phyloP scores from a whole-genome alignment of 257 asterid species.

The Solanum chilense region DNA sequence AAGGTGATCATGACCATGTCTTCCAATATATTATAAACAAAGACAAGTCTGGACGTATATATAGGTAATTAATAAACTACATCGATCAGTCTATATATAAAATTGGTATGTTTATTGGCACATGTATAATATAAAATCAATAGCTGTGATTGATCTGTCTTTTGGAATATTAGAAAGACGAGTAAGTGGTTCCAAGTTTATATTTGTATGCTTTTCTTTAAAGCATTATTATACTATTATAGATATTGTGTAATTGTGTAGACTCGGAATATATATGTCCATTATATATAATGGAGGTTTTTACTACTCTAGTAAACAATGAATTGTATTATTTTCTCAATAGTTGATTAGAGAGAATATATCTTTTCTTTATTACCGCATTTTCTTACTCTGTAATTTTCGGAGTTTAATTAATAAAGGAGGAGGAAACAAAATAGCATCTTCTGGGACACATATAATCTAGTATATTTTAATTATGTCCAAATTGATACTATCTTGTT shows the following conservation, averaged over 20 bases:
- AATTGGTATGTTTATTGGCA: not conserved
- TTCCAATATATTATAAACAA: not conserved
- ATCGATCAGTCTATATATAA: not conserved
- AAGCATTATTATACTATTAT: not conserved
- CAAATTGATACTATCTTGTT: not conserved
- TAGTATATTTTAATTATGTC: not conserved
- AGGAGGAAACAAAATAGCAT: not conserved
- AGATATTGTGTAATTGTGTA: not conserved
- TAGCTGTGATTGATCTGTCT: not conserved
- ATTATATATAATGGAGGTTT: not conserved
- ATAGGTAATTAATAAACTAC: not conserved
- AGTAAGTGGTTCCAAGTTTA: not conserved
- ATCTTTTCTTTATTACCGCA: not conserved
- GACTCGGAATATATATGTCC: not conserved
- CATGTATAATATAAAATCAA: not conserved
- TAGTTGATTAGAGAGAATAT: not conserved
- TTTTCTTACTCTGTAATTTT: not conserved
- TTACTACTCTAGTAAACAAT: not conserved
- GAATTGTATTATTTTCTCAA: not conserved
- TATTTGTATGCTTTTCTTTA: not conserved
- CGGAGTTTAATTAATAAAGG: not conserved
- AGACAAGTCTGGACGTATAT: not conserved
- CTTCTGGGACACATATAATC: not conserved
- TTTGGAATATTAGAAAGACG: not conserved
- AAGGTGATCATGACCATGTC: not conserved